Conservation (phyloP, 768 basidiomycete species). For the Tulasnella sp. region DNA sequence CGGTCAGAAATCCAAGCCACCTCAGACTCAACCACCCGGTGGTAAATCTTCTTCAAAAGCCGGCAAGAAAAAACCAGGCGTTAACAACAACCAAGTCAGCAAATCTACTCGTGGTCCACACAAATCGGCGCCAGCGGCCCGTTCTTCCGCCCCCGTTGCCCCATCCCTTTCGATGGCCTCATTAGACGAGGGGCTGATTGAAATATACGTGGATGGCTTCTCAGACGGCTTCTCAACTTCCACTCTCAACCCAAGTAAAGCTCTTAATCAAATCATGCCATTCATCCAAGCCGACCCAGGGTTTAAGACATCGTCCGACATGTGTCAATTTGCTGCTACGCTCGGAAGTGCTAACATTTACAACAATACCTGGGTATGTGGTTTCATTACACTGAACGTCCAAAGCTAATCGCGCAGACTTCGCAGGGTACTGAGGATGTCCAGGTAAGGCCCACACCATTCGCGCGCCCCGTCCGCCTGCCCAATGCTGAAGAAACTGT, state of each 20-base stretch:
- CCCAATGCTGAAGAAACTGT: conserved; percentile 12
- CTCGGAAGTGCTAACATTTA: conserved; percentile 29
- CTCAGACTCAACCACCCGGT: not conserved
- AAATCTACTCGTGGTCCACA: too few species aligned
- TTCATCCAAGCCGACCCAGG: conserved; percentile 46
- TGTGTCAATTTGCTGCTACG: conserved; percentile 45
- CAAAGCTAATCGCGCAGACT: conserved; percentile 35
- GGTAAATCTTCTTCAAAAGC: conserved; percentile 30
- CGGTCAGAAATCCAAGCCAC: not conserved
- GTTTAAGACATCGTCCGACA: conserved; percentile 42
- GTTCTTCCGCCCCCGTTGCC: not conserved
- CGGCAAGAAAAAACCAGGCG: not conserved
- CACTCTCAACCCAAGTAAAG: conserved; percentile 44
- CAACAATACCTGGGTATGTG: conserved; percentile 32
- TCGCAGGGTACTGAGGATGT: conserved; percentile 42
- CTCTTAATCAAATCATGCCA: conserved; percentile 44
- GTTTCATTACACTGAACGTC: conserved; percentile 31
- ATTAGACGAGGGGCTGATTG: not conserved
- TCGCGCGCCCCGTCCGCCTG: not conserved
- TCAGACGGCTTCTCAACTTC: not conserved
- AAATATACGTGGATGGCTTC: not conserved
- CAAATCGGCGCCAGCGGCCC: too few species aligned
- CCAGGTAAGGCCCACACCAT: conserved; percentile 41
- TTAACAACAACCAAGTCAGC: not conserved
- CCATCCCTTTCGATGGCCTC: not conserved